Base-by-base conservation (phyloP, 495 filamentous ascomycete species). In the Parathielavia hyrcaniae region DNA sequence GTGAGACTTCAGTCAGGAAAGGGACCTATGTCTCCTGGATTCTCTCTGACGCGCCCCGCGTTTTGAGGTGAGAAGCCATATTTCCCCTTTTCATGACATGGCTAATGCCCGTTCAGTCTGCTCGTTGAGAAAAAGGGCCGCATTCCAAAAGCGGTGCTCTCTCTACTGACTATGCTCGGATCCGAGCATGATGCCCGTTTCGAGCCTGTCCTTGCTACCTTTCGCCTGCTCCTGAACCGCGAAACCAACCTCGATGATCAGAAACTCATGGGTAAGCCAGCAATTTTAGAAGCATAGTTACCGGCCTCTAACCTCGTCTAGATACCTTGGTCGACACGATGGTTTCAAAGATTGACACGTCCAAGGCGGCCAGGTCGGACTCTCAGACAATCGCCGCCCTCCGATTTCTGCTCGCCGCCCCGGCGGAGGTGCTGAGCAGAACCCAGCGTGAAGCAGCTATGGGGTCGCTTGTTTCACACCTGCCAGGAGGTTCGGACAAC, bases 1-100 rank as follows among this genome's bases (percentile, higher is more conserved):
- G 59, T 17, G 60, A 64, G 23, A 59, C 32, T 60, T 2, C 64
- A 61, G 36, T 67, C 19, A 60, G 26, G 16, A 58, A 50, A 40
- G 57, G 40, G 20, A 50, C 58, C 5, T 67, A 64, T 38, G n/a
- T 64, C 17, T 48, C 44, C 8, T 71, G 67, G 67, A 66, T 69
- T 13, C 48, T 71, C 5, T 54, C 63, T 5, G 53, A 57, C 7
- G 45, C 55, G 32, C 55, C 62, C 2, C 59, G 58, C 3, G 16
- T 67, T 43, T 20, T 65, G 38, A 59, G 56, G 60, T 66, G 56
- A 19, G 62, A 12, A 20, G 16, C 5, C 10, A n/a, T 16, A 13
- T 43, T 6, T 32, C 7, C 10, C 14, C 5, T n/a, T 22, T 7
- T 45, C 9, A 9, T 16, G 11, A 4, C 0, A 19, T 4, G 12